Evolutionary conservation across 83 land plant species (phyloP).

Genomic region (Picea mariana): DNA sequence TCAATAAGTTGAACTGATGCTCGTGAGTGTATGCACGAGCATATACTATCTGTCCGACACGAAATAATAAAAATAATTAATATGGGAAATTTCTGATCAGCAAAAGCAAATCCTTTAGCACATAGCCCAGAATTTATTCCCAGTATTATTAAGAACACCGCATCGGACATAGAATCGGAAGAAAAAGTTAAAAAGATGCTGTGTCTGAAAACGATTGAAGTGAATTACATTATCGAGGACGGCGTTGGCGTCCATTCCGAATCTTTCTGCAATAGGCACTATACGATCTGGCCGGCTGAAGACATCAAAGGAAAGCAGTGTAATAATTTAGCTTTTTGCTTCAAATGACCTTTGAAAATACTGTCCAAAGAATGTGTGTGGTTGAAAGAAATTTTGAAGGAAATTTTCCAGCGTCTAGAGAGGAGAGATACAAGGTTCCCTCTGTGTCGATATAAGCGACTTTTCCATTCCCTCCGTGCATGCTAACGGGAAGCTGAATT

Average conservation of each 20-base stretch:
- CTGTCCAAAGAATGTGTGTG: not conserved
- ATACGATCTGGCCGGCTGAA: slow-evolving; percentile 94
- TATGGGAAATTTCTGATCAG: no score
- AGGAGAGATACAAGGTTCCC: slow-evolving; percentile 89
- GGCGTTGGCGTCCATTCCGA: slow-evolving; percentile 91
- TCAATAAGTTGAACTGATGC: no score
- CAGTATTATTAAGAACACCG: no score
- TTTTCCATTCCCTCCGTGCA: slow-evolving; percentile 96
- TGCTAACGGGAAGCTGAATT: slow-evolving; percentile 83
- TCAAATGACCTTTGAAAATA: not conserved
- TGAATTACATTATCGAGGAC: slow-evolving; percentile 90
- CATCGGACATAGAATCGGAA: no score
- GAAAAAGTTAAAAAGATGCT: no score
- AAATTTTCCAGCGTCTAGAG: not conserved
- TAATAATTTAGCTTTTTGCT: not conserved
- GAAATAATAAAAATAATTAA: no score
- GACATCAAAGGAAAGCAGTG: not conserved
- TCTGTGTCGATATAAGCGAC: slow-evolving; percentile 98
- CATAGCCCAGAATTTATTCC: no score
- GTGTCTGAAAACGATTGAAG: not conserved
- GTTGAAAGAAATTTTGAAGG: not conserved
- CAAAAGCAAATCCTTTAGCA: no score
- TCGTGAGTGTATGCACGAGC: no score
- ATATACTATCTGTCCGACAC: no score
- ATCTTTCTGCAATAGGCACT: slow-evolving; percentile 87